Base-by-base conservation (phyloP, 148 eudicot species). In the Nyssa sinensis region DNA sequence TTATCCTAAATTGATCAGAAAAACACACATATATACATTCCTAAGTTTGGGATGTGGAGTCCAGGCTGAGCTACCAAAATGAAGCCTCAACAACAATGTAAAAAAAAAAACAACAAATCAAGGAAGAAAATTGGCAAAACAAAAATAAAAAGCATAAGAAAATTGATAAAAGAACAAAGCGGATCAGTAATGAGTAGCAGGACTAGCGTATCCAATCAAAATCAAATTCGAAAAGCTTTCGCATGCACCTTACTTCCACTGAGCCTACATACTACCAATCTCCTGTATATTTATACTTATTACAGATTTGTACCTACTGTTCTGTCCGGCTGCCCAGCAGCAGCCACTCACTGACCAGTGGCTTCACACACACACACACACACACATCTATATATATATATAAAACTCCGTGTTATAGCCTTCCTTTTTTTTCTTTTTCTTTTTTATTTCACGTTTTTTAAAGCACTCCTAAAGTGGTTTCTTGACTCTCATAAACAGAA, bases 141-240 rank as follows among this genome's bases (percentile, higher is more conserved):
- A 49, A 9, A 49, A 49, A 49, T 12, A 49, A 49, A 28, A 33
- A 10, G 16, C 33, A 61, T 27, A 61, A 61, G 11, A 27, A 47
- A 12, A n/a, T n/a, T n/a, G n/a, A n/a, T n/a, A 73, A 61, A 47
- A 67, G 41, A 62, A 34, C n/a, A n/a, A 63, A 39, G 19, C 21
- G 41, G 67, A 47, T 39, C 41, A 63, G 64, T 41, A 31, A 4
- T 5, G 25, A 10, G 39, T 16, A 28, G 12, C 39, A n/a, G 5
- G 30, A 72, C 21, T 60, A n/a, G 77, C 68, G 65, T 53, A 74
- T 25, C 79, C 82, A 79, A 75, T 58, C 28, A 49, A 63, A 75
- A 62, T 3, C 30, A n/a, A 31, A 55, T 63, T 66, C 25, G 30
- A 74, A 58, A 37, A 64, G 73, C 60, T 71, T 39, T 31, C 71